These are phyloP conservation scores for Aureobasidium sp. DNA, from an alignment of 2,329 filamentous ascomycete genomes.

Conservation along the genomic window DNA sequence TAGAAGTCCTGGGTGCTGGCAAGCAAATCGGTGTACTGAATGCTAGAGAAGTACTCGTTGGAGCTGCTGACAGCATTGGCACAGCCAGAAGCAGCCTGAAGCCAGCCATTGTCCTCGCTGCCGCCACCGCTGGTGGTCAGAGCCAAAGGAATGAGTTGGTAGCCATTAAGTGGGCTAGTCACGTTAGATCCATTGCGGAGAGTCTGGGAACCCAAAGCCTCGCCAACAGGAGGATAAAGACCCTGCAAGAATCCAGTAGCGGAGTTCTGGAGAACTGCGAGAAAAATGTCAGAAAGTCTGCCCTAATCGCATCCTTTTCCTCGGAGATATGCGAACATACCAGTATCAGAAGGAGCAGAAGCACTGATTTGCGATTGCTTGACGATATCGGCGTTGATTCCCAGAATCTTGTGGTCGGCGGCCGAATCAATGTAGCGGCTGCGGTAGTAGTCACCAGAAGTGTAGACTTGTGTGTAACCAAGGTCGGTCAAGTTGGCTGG, in stretches of 20 bases:
- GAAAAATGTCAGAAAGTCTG: neutral
- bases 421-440: constrained; percentile 62
- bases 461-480: constrained; percentile 68
- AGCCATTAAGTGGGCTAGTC: constrained; percentile 65
- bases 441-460: constrained; percentile 68
- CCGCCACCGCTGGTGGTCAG: constrained; percentile 49
- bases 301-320: neutral
- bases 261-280: constrained; percentile 66
- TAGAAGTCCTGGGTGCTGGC: constrained; percentile 50
- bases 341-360: constrained; percentile 59
- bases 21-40: constrained; percentile 43
- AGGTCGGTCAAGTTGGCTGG: constrained; percentile 70
- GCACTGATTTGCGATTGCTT: constrained; percentile 64
- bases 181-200: constrained; percentile 65
- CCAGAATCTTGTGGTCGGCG: constrained; percentile 55
- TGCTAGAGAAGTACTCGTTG: constrained; percentile 50
- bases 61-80: constrained; percentile 50
- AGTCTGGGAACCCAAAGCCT: constrained; percentile 44
- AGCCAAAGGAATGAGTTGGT: constrained; percentile 75
- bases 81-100: constrained; percentile 52
- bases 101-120: constrained; percentile 41
- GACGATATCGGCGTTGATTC: constrained; percentile 60
- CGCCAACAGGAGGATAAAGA: constrained; percentile 71
- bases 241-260: constrained; percentile 76
- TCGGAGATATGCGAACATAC: neutral